A percentile compares a stretch with the other conserved stretches of the same genome.
Conservation (phyloP, 2,329 filamentous ascomycete species). For the Pseudogymnoascus sp. region DNA sequence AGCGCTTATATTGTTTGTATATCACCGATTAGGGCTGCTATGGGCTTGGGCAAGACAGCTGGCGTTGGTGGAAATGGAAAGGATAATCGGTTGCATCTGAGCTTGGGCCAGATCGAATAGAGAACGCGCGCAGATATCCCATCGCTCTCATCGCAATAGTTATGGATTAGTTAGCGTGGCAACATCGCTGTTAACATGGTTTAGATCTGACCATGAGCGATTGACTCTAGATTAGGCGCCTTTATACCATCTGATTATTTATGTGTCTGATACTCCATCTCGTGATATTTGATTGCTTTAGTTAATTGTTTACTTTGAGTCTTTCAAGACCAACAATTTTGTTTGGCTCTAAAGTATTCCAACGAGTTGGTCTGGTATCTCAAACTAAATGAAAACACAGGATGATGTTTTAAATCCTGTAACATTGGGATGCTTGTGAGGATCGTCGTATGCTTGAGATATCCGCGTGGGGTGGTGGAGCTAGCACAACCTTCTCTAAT, state of each 20-base stretch:
- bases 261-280: neutral
- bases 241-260: slow-evolving; percentile 8
- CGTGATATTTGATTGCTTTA: neutral
- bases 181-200: neutral
- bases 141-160: slow-evolving; percentile 2
- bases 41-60: slow-evolving; percentile 5
- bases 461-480: too few species aligned
- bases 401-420: too few species aligned
- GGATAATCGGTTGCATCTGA: slow-evolving; percentile 2
- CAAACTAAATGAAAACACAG: neutral
- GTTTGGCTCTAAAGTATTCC: neutral
- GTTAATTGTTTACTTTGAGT: neutral
- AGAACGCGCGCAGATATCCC: neutral
- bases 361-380: neutral
- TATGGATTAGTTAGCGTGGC: slow-evolving; percentile 7
- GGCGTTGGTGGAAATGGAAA: slow-evolving; percentile 5
- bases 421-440: too few species aligned
- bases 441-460: too few species aligned
- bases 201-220: neutral
- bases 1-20: slow-evolving; percentile 8
- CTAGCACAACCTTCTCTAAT: too few species aligned
- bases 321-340: neutral
- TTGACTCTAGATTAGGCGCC: neutral
- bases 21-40: slow-evolving; percentile 8
- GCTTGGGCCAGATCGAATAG: neutral